These are phyloP conservation scores for Myxozyma geophila DNA, from an alignment of 805 yeast species.

Conservation along the genomic window DNA sequence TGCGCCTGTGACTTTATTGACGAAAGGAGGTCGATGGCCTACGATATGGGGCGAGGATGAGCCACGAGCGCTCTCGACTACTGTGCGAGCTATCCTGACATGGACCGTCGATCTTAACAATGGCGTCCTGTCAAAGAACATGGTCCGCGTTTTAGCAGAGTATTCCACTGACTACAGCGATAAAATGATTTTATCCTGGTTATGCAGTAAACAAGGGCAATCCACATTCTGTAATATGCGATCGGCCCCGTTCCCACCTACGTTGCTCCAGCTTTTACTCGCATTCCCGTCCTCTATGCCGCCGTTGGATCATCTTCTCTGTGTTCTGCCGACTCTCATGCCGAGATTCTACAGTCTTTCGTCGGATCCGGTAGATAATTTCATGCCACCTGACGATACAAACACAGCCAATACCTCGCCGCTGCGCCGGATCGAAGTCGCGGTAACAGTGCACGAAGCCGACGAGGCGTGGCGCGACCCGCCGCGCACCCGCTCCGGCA, in stretches of 20 bases:
- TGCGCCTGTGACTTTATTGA: slow-evolving; percentile 23
- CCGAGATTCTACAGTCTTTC: slow-evolving; percentile 81
- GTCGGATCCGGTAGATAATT: slow-evolving; percentile 50
- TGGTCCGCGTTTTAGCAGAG: slow-evolving; percentile 38
- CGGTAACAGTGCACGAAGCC: slow-evolving; percentile 40
- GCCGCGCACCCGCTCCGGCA: slow-evolving; percentile 30
- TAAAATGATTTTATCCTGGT: slow-evolving; percentile 33
- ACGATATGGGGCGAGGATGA: slow-evolving; percentile 41
- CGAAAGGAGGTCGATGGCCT: slow-evolving; percentile 41
- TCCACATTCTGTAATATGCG: slow-evolving; percentile 36
- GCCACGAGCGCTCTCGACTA: slow-evolving; percentile 31
- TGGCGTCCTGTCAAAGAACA: slow-evolving; percentile 35
- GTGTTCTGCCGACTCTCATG: slow-evolving; percentile 69
- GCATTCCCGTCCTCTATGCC: slow-evolving; percentile 71
- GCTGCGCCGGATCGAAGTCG: slow-evolving; percentile 36
- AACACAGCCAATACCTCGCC: neutral
- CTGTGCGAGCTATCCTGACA: slow-evolving; percentile 36
- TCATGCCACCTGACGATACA: slow-evolving; percentile 40
- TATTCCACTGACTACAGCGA: slow-evolving; percentile 33
- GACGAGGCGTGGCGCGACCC: slow-evolving; percentile 35
- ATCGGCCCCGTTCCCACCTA: slow-evolving; percentile 34
- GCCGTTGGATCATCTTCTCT: slow-evolving; percentile 68
- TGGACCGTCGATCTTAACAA: slow-evolving; percentile 40
- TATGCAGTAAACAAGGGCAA: slow-evolving; percentile 38
- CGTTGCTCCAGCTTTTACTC: slow-evolving; percentile 69